Percentiles rank a stretch among this genome's conserved stretches.
phyloP scores from a whole-genome alignment of 768 basidiomycete species.

The Lactarius sp. region DNA sequence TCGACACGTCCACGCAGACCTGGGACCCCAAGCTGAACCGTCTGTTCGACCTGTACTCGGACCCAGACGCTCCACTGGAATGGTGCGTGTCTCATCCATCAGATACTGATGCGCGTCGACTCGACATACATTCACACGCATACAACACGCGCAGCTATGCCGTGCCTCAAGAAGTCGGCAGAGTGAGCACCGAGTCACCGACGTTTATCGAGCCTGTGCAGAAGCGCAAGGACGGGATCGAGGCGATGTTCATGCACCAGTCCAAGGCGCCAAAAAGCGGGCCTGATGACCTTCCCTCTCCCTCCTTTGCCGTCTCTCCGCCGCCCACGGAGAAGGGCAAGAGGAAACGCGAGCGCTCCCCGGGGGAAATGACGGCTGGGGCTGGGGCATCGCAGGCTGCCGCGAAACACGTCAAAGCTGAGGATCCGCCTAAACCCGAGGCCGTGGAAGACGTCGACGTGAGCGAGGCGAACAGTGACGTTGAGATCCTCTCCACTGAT shows the following conservation, averaged over 20 bases:
- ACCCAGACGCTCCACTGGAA: too few relatives aligned
- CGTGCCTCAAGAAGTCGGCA: conserved; percentile 88
- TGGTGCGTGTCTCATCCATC: too few relatives aligned
- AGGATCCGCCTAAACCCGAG: neutral
- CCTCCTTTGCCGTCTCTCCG: neutral
- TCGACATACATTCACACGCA: too few relatives aligned
- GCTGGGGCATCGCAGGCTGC: too few relatives aligned
- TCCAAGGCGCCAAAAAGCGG: conserved; percentile 24
- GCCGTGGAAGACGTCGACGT: neutral
- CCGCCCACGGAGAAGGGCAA: neutral
- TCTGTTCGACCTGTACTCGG: too few relatives aligned
- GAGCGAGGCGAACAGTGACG: conserved; percentile 7
- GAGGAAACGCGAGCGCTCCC: conserved; percentile 13
- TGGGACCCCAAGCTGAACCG: too few relatives aligned
- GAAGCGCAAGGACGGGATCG: conserved; percentile 78
- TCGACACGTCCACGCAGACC: too few relatives aligned
- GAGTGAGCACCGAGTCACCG: conserved; percentile 78
- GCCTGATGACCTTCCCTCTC: neutral
- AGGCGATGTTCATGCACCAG: conserved; percentile 76
- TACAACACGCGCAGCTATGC: conserved; percentile 28
- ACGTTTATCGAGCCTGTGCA: conserved; percentile 78
- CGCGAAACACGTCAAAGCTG: too few relatives aligned
- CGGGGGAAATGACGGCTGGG: neutral
- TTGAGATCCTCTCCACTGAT: conserved; percentile 9
- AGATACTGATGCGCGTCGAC: too few relatives aligned